Percentiles rank a stretch among this genome's conserved stretches.
These are phyloP conservation scores for Angophora floribunda DNA, from an alignment of 345 rosid genomes.

Conservation along the genomic window DNA sequence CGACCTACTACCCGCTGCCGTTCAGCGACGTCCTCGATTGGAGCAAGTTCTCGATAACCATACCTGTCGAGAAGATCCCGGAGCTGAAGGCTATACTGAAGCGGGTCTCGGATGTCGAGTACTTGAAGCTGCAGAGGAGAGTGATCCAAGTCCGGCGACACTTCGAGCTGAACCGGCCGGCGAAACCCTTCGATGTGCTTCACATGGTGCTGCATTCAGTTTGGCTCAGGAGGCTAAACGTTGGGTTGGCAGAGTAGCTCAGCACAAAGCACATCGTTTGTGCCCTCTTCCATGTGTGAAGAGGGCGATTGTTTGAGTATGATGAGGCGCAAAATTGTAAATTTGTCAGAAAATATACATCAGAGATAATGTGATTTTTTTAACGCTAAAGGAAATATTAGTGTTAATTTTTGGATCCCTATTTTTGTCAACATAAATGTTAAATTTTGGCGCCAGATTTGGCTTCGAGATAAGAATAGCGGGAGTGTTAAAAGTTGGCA, in stretches of 20 bases:
- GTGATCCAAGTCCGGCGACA: conserved; percentile 26
- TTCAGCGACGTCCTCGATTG: conserved; percentile 42
- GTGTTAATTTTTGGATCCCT: neutral
- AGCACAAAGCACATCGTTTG: neutral
- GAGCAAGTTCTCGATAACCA: conserved; percentile 29
- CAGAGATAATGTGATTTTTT: neutral
- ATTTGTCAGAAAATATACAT: neutral
- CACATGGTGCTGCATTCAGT: conserved; percentile 42
- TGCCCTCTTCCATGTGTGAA: neutral
- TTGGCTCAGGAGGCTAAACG: conserved; percentile 45
- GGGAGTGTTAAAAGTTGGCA: no score
- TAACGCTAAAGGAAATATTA: neutral
- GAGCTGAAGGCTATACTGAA: conserved; percentile 28
- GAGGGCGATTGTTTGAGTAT: neutral
- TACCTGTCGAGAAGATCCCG: conserved; percentile 23
- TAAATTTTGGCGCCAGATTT: no score
- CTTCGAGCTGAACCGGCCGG: conserved; percentile 32
- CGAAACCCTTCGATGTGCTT: conserved; percentile 39
- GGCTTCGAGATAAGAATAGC: no score
- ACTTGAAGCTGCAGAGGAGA: conserved; percentile 21
- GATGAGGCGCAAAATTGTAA: neutral
- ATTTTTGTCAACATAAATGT: no score
- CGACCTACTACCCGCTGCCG: conserved; percentile 30
- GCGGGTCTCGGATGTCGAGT: conserved; percentile 8
- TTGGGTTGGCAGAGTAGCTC: conserved; percentile 1